phyloP scores from a whole-genome alignment of 768 basidiomycete species.

The Podaxis sp. region DNA sequence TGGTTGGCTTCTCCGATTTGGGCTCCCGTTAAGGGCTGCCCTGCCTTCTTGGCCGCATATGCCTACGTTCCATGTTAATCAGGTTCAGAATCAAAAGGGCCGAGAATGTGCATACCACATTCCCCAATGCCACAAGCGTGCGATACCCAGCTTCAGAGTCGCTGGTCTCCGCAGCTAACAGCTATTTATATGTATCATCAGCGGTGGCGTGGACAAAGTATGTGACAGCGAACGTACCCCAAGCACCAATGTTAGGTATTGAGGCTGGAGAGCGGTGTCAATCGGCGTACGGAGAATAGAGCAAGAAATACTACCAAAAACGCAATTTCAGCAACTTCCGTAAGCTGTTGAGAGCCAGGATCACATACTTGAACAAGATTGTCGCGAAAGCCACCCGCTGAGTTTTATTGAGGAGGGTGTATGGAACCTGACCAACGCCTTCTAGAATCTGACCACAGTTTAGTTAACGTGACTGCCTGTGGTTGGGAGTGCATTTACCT shows the following conservation, averaged over 20 bases:
- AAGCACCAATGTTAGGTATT: slow-evolving; percentile 40
- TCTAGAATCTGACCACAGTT: slow-evolving; percentile 46
- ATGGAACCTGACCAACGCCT: slow-evolving; percentile 45
- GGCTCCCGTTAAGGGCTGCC: slow-evolving; percentile 28
- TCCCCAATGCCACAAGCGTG: slow-evolving; percentile 67
- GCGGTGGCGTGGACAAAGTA: background rate
- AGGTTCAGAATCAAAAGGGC: background rate
- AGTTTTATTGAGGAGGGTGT: slow-evolving; percentile 55
- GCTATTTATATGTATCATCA: slow-evolving; percentile 23
- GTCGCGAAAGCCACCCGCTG: slow-evolving; percentile 80
- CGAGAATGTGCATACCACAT: slow-evolving; percentile 43
- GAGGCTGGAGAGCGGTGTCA: slow-evolving; percentile 31
- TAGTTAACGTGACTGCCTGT: slow-evolving; percentile 7
- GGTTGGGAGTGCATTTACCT: slow-evolving; percentile 32
- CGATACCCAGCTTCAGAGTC: slow-evolving; percentile 74
- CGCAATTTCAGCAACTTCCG: background rate
- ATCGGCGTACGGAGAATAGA: slow-evolving; percentile 41
- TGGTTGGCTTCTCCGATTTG: slow-evolving; percentile 39
- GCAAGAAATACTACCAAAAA: slow-evolving; percentile 58
- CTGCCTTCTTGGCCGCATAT: slow-evolving; percentile 38
- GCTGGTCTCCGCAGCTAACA: slow-evolving; percentile 41
- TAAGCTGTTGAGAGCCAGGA: background rate
- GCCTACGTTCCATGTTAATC: slow-evolving; percentile 32
- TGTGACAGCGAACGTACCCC: slow-evolving; percentile 31
- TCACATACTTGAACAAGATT: slow-evolving; percentile 80